Evolutionary conservation across 441 rosid species (phyloP).

Genomic region (Euphorbia schlechtendalii): DNA sequence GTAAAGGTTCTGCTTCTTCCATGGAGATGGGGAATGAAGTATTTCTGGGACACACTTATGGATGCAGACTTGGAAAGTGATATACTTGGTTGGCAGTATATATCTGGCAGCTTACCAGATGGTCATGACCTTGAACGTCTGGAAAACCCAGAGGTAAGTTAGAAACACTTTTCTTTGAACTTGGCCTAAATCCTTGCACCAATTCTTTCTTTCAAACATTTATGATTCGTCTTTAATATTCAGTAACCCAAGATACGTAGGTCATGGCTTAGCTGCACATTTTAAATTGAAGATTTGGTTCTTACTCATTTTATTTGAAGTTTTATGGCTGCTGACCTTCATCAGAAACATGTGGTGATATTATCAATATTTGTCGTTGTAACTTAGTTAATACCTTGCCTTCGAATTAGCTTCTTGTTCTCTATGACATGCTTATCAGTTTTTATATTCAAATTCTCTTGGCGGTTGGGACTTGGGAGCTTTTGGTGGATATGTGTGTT

Average conservation of each 20-base stretch:
- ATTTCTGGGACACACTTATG: slow-evolving; percentile 88
- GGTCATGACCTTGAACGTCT: slow-evolving; percentile 86
- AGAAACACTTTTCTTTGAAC: slow-evolving; percentile 4
- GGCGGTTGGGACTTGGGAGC: background rate
- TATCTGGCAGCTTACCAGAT: slow-evolving; percentile 87
- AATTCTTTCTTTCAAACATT: background rate
- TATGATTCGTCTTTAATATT: background rate
- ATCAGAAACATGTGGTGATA: background rate
- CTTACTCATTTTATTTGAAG: background rate
- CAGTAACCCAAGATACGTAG: background rate
- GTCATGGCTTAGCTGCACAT: slow-evolving; percentile 1
- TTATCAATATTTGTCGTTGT: background rate
- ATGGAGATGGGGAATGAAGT: slow-evolving; percentile 97
- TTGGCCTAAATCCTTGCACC: background rate
- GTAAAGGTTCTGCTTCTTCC: slow-evolving; percentile 84
- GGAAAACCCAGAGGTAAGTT: slow-evolving; percentile 72
- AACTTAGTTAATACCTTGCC: background rate
- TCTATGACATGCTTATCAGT: background rate
- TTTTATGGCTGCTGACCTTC: background rate
- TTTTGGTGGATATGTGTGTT: background rate
- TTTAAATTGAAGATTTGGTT: background rate
- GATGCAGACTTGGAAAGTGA: slow-evolving; percentile 87
- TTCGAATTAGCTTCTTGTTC: background rate
- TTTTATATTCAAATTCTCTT: background rate
- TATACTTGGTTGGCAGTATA: slow-evolving; percentile 93